Base-by-base conservation (phyloP, 2,329 filamentous ascomycete genomes). In the Aspergillus persii region DNA sequence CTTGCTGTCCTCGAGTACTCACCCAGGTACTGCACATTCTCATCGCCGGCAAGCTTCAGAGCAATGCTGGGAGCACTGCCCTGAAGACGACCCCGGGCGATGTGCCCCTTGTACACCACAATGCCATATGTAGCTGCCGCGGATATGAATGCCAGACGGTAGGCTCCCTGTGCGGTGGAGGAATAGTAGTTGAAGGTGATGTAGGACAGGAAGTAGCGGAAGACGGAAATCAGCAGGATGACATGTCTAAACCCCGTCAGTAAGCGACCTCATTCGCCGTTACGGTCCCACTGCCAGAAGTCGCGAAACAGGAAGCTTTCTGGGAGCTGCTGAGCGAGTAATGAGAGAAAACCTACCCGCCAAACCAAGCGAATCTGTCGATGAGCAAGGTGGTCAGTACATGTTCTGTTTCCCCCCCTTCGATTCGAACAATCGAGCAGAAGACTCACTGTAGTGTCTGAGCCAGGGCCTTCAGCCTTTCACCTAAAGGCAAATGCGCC, bases 21-120 rank as follows among this genome's bases (percentile, higher is more conserved):
- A 98, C 95, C 83, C 62, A 99, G 84, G 76, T 99, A 99, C 79
- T 98, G 95, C 54, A 99, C 91, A 77, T 99, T 99, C 84, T 99
- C 95, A 75, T 99, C 95, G 11, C 86, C 83, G 58, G 89, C 81
- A 66, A 96, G 81, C 62, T 87, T 84, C 60, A 94, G 56, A 52
- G 84, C 76, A 59, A 89, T 86, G 78, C 79, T 74, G 73, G 83
- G 86, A 69, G 87, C 77, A 74, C 81, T 87, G 62, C 82, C 86
- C 64, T 89, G 88, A 53, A 87, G 83, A 84, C 91, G 90, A 69
- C 90, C 84, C 67, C 92, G 89, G 68, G 93, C 91, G 66, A 93
- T 88, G 82, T 93, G 91, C 59, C 92, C 93, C 86, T 99, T 99
- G 84, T 96, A 98, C 63, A 99, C 94, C 53, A 99, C 95, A 67